A percentile compares a stretch with the other conserved stretches of the same genome.
Conservation (phyloP, 2,329 filamentous ascomycete species). For the Fusarium gaditjirri region DNA sequence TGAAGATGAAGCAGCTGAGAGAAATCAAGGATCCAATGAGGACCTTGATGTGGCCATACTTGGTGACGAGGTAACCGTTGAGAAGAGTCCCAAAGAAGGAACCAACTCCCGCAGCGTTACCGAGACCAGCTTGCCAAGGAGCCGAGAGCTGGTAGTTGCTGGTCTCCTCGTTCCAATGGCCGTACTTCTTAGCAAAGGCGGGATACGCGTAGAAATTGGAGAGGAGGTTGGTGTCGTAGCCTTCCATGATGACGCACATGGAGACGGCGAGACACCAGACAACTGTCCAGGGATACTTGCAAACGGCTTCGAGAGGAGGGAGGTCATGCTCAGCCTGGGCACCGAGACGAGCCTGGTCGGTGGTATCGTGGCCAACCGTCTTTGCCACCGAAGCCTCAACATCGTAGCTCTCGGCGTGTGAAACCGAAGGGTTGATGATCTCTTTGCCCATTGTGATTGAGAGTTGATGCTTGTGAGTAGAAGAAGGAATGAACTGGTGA, state of each 20-base stretch:
- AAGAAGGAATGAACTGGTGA: neutral
- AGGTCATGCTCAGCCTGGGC: conserved; percentile 42
- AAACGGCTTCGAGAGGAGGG: conserved; percentile 43
- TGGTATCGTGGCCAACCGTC: conserved; percentile 6
- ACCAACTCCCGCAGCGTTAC: conserved; percentile 57
- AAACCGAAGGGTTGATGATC: conserved; percentile 7
- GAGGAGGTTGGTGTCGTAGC: conserved; percentile 52
- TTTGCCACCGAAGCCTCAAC: conserved; percentile 8
- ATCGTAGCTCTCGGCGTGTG: conserved; percentile 19
- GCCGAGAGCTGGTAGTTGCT: conserved; percentile 54
- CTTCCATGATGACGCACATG: conserved; percentile 57
- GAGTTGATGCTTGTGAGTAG: neutral
- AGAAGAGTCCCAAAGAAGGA: conserved; percentile 60
- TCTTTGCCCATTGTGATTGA: conserved; percentile 17
- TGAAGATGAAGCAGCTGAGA: conserved; percentile 57
- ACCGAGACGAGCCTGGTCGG: conserved; percentile 26
- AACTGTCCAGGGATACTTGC: conserved; percentile 50
- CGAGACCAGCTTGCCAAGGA: conserved; percentile 61
- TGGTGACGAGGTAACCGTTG: conserved; percentile 58
- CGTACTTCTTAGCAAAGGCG: conserved; percentile 44
- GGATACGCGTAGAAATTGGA: conserved; percentile 53
- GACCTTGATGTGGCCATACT: conserved; percentile 56
- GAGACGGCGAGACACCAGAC: conserved; percentile 52
- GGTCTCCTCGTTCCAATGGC: conserved; percentile 42
- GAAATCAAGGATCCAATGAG: conserved; percentile 55